These are phyloP conservation scores for Toxoplasma gondii DNA, from an alignment of 169 alveolate genomes.

Conservation along the genomic window DNA sequence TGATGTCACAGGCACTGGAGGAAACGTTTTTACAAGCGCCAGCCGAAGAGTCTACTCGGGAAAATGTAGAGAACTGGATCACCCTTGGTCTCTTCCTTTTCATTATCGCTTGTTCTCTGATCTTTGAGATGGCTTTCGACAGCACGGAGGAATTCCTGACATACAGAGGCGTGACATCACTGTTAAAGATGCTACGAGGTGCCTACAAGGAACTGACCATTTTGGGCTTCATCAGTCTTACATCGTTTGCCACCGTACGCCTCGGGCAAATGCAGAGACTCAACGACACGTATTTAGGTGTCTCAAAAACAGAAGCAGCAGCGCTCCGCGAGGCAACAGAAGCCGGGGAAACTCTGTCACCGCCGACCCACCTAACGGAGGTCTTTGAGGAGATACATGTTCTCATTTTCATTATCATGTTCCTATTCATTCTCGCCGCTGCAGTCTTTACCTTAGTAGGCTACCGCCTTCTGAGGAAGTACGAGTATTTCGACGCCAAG, in stretches of 20 bases:
- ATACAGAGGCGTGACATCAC: slow-evolving; percentile 18
- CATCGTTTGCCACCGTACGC: slow-evolving; percentile 42
- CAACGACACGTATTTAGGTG: slow-evolving; percentile 67
- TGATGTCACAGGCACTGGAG: slow-evolving; percentile 15
- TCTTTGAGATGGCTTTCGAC: slow-evolving; percentile 47
- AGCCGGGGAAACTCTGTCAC: slow-evolving; percentile 41
- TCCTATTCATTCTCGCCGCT: slow-evolving; percentile 39
- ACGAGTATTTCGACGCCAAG: slow-evolving; percentile 41
- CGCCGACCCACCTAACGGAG: slow-evolving; percentile 70
- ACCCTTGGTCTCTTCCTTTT: slow-evolving; percentile 33
- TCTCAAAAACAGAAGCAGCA: slow-evolving; percentile 61
- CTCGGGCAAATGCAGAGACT: slow-evolving; percentile 47
- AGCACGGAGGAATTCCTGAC: slow-evolving; percentile 23
- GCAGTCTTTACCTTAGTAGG: slow-evolving; percentile 50
- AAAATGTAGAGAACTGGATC: slow-evolving; percentile 59
- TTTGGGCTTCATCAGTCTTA: slow-evolving; percentile 65
- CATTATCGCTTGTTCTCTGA: slow-evolving; percentile 33
- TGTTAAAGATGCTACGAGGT: slow-evolving; percentile 42
- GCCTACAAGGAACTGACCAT: slow-evolving; percentile 67
- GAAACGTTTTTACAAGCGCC: background rate
- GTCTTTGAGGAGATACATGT: slow-evolving; percentile 65
- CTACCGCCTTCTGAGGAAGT: slow-evolving; percentile 31
- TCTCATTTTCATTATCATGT: slow-evolving; percentile 62
- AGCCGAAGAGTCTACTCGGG: background rate
- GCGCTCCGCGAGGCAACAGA: slow-evolving; percentile 63